Evolutionary conservation across 225 moss, liverwort and hornwort genomes (phyloP).

Genomic region (Asterella californica): DNA sequence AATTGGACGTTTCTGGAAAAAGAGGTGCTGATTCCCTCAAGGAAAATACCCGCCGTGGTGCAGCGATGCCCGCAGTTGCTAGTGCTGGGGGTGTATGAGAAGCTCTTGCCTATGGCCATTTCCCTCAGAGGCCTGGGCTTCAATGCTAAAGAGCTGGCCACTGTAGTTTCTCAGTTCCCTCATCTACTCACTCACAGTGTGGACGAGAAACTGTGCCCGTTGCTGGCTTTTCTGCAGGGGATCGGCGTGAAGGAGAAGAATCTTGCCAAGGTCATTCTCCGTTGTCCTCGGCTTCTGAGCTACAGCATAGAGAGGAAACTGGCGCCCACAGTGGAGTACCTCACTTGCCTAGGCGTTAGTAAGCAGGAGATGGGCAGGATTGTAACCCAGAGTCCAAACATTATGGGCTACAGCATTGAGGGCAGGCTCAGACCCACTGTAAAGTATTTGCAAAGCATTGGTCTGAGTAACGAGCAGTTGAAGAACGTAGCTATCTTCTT

Average conservation of each 20-base stretch:
- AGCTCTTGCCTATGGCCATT: slow-evolving; percentile 49
- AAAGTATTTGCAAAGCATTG: slow-evolving; percentile 38
- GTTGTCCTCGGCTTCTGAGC: slow-evolving; percentile 62
- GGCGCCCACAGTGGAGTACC: slow-evolving; percentile 42
- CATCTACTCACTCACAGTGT: slow-evolving; percentile 56
- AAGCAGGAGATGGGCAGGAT: slow-evolving; percentile 45
- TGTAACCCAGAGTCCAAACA: slow-evolving; percentile 43
- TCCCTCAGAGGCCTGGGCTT: slow-evolving; percentile 58
- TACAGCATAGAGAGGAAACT: slow-evolving; percentile 69
- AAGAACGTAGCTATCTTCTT: slow-evolving; percentile 40
- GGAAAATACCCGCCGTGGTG: slow-evolving; percentile 51
- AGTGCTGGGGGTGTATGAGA: slow-evolving; percentile 48
- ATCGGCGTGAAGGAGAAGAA: slow-evolving; percentile 46
- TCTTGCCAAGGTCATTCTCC: slow-evolving; percentile 49
- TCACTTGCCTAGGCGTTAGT: slow-evolving; percentile 40
- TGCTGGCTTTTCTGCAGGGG: slow-evolving; percentile 50
- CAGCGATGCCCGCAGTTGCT: slow-evolving; percentile 56
- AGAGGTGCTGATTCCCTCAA: slow-evolving; percentile 37
- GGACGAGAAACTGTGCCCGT: slow-evolving; percentile 64
- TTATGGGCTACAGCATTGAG: slow-evolving; percentile 48
- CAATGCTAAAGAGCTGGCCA: slow-evolving; percentile 42
- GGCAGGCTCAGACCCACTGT: slow-evolving; percentile 47
- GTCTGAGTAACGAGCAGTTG: slow-evolving; percentile 37
- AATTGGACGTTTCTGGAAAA: slow-evolving; percentile 54
- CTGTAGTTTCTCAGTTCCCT: slow-evolving; percentile 52